Conservation (phyloP, 768 basidiomycete species). For the Tulasnella sp. region DNA sequence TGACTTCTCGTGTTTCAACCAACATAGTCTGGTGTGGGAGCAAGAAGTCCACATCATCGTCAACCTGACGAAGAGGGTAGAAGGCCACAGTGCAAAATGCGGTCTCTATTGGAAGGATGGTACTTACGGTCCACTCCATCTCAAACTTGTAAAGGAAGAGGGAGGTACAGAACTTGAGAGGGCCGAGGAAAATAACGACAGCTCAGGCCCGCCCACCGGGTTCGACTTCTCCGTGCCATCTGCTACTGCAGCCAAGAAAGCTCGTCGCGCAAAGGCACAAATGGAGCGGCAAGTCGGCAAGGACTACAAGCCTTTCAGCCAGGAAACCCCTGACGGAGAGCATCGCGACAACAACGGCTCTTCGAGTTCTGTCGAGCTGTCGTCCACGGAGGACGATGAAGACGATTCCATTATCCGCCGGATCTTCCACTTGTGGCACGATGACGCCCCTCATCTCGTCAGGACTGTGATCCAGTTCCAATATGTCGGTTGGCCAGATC, state of each 20-base stretch:
- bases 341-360: not conserved
- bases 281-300: conserved; percentile 22
- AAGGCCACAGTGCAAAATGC: conserved; percentile 87
- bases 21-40: conserved; percentile 79
- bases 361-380: not conserved
- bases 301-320: conserved; percentile 12
- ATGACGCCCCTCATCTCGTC: conserved; percentile 59
- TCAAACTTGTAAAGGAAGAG: conserved; percentile 56
- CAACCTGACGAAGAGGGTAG: conserved; percentile 93
- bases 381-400: conserved; percentile 29
- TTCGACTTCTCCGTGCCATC: conserved; percentile 53
- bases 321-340: not conserved
- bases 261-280: conserved; percentile 45
- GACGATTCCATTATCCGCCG: conserved; percentile 46
- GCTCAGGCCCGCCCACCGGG: conserved; percentile 39
- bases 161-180: conserved; percentile 46
- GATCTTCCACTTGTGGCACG: conserved; percentile 67
- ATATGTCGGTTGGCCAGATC: conserved; percentile 94
- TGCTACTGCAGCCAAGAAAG: conserved; percentile 41
- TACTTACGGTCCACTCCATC: conserved; percentile 69
- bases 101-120: conserved; percentile 78
- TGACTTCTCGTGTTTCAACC: not conserved
- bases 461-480: conserved; percentile 85
- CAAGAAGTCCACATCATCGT: conserved; percentile 94
- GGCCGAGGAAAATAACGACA: conserved; percentile 41